Evolutionary conservation across 306 rosid species (phyloP).

Genomic region (Castanopsis chinensis): DNA sequence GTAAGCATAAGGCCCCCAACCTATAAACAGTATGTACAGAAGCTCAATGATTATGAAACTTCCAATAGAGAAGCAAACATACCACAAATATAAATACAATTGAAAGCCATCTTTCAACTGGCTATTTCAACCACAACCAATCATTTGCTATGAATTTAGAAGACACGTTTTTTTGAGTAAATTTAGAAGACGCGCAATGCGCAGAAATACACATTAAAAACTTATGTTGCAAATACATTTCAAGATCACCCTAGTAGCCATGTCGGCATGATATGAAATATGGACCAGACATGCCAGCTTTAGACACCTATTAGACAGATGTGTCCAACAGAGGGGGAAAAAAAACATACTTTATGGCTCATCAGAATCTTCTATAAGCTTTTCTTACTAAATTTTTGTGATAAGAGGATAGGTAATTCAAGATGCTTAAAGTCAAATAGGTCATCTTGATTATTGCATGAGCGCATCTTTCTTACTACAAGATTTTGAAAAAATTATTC

Average conservation of each 20-base stretch:
- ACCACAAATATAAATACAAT: neutral
- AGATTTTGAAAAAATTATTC: too few relatives aligned
- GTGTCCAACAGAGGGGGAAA: neutral
- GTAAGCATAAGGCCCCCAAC: constrained; percentile 93
- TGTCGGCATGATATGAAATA: neutral
- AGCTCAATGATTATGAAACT: constrained; percentile 1
- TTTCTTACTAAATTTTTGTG: neutral
- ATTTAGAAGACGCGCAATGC: too few relatives aligned
- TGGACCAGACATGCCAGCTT: neutral
- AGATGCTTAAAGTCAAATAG: neutral
- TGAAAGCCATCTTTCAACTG: neutral
- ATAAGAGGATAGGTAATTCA: neutral
- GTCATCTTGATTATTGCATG: neutral
- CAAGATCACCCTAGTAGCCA: neutral
- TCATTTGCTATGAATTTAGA: too few relatives aligned
- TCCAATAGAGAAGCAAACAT: neutral
- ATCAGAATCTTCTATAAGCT: neutral
- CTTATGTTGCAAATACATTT: neutral
- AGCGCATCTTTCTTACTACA: neutral
- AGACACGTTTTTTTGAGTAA: too few relatives aligned
- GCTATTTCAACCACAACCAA: neutral
- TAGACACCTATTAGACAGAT: neutral
- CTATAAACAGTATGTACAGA: constrained; percentile 38
- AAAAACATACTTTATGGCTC: neutral
- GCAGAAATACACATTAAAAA: too few relatives aligned